Evolutionary conservation across 768 basidiomycete species (phyloP), one percentile per base, ranked within the genome.

Genomic region (Rubroboletus pulcherrimus): DNA sequence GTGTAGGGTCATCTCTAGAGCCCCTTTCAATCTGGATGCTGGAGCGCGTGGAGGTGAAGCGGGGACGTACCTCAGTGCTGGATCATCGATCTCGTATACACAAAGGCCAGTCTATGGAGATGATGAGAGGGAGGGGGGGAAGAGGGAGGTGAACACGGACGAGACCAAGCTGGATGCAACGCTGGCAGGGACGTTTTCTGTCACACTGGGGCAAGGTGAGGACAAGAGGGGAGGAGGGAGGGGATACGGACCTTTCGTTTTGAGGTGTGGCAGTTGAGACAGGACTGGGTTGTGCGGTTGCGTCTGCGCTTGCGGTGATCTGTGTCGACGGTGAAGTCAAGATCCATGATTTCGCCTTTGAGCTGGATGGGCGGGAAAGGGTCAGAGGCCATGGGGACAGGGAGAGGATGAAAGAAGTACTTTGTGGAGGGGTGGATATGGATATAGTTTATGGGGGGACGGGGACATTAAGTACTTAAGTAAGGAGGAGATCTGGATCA

Each of bases 71-170:
- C 89, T 80, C 37, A 89, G 73, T 10, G 87, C 85, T 14, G 90
- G 90, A 72, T 93, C 93, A 68, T 95, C 93, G 60, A 95, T 89
- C 67, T 96, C 93, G 63, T 96, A 96, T 0, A 96, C 92, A 70
- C 93, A 96, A 17, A 95, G 87, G 49, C 93, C 93, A 21, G 93
- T 95, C 90, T 93, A 7, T 3, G 48, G 62, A 15, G 21, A 48
- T 3, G 55, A 50, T 45, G 42, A 61, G 58, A 47, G 1, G 45
- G 56, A 51, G 8, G 39, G 37, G 53, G 40, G 35, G 49, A 2
- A 24, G 42, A 47, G 33, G 17, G 29, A 39, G 53, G 30, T 31
- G 53, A 52, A n/a, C 19, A 60, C 71, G 57, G 74, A 92, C 92
- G 71, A 95, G 73, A 53, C 92, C 91, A 21, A 94, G 81, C 60